These are phyloP conservation scores for Dipteronia dyeriana DNA, from an alignment of 345 rosid genomes.

Conservation along the genomic window DNA sequence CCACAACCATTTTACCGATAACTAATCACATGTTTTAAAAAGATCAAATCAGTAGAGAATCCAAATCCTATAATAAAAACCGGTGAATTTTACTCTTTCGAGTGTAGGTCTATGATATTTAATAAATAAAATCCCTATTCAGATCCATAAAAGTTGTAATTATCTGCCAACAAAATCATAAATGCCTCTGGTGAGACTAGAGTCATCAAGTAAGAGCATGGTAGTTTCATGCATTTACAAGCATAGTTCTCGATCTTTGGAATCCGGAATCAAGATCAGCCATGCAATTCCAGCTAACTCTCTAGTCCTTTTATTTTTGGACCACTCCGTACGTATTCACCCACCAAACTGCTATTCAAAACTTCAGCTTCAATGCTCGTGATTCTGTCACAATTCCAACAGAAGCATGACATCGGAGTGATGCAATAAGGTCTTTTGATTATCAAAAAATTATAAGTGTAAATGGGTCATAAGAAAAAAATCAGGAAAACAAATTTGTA, in stretches of 20 bases:
- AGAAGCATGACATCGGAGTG: not conserved
- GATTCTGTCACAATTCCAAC: not conserved
- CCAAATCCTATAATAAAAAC: too few species aligned
- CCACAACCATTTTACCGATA: too few species aligned
- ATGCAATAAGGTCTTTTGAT: too few species aligned
- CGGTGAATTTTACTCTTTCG: not conserved
- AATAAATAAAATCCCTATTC: not conserved
- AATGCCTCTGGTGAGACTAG: not conserved
- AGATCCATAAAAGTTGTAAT: not conserved
- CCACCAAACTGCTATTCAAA: not conserved
- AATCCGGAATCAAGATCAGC: not conserved
- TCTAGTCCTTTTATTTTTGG: not conserved
- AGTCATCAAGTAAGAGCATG: not conserved
- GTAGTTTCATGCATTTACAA: slow-evolving; percentile 1
- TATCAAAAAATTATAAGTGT: too few species aligned
- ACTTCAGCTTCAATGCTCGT: not conserved
- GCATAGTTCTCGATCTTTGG: too few species aligned
- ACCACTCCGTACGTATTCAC: not conserved
- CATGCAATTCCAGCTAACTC: not conserved
- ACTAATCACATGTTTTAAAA: too few species aligned
- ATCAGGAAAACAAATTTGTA: not conserved
- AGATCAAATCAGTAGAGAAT: too few species aligned
- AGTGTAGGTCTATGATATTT: not conserved
- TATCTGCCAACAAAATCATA: not conserved
- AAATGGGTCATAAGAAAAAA: not conserved